Percentiles rank a stretch among this genome's conserved stretches.
These are phyloP conservation scores for Vigna mungo DNA, from an alignment of 306 rosid genomes.

Conservation along the genomic window DNA sequence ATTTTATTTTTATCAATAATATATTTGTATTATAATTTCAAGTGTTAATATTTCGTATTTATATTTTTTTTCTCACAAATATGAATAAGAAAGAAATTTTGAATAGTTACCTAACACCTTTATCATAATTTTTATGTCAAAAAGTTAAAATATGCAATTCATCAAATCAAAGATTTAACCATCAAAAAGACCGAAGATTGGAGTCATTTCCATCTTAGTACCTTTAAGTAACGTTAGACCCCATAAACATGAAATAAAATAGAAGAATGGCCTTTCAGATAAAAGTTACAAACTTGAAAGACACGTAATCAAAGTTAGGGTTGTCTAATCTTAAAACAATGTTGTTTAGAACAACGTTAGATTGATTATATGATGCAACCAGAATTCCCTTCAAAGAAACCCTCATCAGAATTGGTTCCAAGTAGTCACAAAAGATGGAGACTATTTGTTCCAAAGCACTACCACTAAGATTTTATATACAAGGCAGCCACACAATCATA, in stretches of 20 bases:
- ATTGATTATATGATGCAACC: slow-evolving; percentile 29
- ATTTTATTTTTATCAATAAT: too few species aligned
- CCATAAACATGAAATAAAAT: neutral
- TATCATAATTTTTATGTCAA: too few species aligned
- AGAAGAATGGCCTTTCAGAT: neutral
- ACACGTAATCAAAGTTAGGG: neutral
- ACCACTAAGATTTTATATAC: slow-evolving; percentile 44
- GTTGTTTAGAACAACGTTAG: slow-evolving; percentile 15
- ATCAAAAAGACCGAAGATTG: neutral
- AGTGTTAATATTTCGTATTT: too few species aligned
- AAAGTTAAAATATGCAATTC: too few species aligned
- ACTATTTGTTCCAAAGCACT: slow-evolving; percentile 20
- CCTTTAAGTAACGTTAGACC: neutral
- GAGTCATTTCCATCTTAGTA: neutral
- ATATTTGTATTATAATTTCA: too few species aligned
- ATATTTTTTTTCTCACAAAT: too few species aligned
- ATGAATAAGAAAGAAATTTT: too few species aligned
- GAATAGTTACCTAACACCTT: too few species aligned
- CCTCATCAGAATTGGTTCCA: slow-evolving; percentile 33
- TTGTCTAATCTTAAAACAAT: slow-evolving; percentile 8
- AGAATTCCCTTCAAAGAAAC: slow-evolving; percentile 29
- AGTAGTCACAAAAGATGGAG: slow-evolving; percentile 33
- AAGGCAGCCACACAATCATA: slow-evolving; percentile 37
- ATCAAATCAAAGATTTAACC: neutral
- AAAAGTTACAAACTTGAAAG: neutral